Conservation (phyloP, 441 rosid species). For the Raphanus hybrid region DNA sequence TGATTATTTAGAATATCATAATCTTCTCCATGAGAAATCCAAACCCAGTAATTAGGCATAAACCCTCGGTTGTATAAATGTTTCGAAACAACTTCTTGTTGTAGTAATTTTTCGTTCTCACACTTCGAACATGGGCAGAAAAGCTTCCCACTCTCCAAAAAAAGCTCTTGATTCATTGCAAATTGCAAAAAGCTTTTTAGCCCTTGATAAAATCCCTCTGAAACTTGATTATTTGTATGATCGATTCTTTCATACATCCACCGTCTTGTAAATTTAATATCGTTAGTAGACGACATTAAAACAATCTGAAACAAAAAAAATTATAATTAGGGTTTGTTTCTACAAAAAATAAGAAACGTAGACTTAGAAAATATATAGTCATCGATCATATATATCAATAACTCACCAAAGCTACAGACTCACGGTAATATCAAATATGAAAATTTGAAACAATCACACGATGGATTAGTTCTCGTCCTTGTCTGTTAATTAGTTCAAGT, state of each 20-base stretch:
- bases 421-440: background rate
- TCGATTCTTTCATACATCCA: constrained; percentile 4
- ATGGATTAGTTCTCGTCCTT: background rate
- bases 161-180: constrained; percentile 3
- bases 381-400: background rate
- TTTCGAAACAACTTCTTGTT: background rate
- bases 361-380: background rate
- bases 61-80: constrained; percentile 15
- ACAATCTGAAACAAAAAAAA: background rate
- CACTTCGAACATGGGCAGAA: background rate
- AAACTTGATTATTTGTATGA: background rate
- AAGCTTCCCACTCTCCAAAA: background rate
- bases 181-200: background rate
- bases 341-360: background rate
- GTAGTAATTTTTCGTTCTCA: background rate
- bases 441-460: background rate
- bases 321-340: background rate
- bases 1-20: background rate
- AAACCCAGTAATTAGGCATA: constrained; percentile 13
- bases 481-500: no score
- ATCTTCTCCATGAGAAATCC: constrained; percentile 19
- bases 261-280: background rate
- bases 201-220: constrained; percentile 2
- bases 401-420: background rate
- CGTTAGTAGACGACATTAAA: background rate